phyloP scores from a whole-genome alignment of 2,329 filamentous ascomycete species.

The Neonectria faginata region DNA sequence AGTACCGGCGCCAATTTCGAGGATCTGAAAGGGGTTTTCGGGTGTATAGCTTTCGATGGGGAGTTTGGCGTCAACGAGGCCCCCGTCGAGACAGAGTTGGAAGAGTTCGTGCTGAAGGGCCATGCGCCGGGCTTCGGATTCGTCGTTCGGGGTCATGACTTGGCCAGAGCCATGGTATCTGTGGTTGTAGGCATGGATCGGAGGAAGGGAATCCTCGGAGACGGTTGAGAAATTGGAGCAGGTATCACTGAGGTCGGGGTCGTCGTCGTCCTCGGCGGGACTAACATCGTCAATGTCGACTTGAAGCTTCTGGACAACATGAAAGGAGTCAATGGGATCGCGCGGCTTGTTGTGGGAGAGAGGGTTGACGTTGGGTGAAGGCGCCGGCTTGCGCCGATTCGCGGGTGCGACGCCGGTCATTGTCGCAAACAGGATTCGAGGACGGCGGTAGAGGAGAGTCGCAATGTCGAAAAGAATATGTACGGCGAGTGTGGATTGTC shows the following conservation, averaged over 20 bases:
- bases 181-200: constrained; percentile 51
- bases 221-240: constrained; percentile 52
- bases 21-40: constrained; percentile 46
- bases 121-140: constrained; percentile 48
- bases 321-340: constrained; percentile 23
- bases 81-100: constrained; percentile 50
- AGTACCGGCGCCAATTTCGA: constrained; percentile 58
- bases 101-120: constrained; percentile 51
- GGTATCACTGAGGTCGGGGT: constrained; percentile 44
- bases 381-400: constrained; percentile 2
- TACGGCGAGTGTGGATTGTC: not conserved
- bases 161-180: constrained; percentile 53
- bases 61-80: constrained; percentile 48
- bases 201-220: constrained; percentile 49
- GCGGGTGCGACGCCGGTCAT: constrained; percentile 28
- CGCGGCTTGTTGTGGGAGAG: constrained; percentile 17
- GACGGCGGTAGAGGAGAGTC: constrained; percentile 9
- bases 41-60: constrained; percentile 43
- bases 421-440: constrained; percentile 24
- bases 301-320: constrained; percentile 22
- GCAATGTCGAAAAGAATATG: not conserved
- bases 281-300: constrained; percentile 30
- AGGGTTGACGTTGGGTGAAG: not conserved
- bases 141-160: constrained; percentile 51
- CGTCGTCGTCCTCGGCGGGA: constrained; percentile 41